Evolutionary conservation across 139 green algal species (phyloP), one percentile per base, ranked within the genome.

Genomic region (Chlorella sorokiniana): DNA sequence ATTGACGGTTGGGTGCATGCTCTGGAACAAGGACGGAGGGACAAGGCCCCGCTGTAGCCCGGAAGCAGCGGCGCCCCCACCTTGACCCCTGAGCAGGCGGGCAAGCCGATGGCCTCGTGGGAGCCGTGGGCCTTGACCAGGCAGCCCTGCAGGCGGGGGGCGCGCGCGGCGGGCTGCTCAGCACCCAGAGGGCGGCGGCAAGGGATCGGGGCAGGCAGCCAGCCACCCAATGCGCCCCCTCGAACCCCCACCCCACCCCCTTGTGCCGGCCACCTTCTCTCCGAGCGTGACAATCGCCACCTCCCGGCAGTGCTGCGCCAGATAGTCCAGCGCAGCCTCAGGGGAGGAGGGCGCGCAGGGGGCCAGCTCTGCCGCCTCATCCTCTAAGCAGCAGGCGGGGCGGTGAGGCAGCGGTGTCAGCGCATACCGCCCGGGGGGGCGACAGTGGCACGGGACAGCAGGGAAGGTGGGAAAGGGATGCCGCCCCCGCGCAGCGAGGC

Each of bases 251-350:
- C 31, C 37, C 64, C 31, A 5, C 67, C 41, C 2, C 68, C 41
- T 38, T 33, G 18, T 0, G 41, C 67, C 41, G 5, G 44, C 29
- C 44, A 77, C 70, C 67, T 81, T 76, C 76, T 93, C 90, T 16
- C 90, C 89, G 42, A 93, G 84, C 1, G 91, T 95, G 3, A 91
- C 86, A 59, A 94, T 88, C 2, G 83, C 88, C 14, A 87, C 54
- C 25, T 38, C 52, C 11, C 83, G 37, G 51, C 79, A 88, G 48
- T 87, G 78, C 68, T 71, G n/a, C 18, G 84, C 77, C 37, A 95
- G 73, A 42, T 80, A 76, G 1, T 72, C 48, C 25, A 93, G 82
- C 23, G 37, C 86, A 35, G 74, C n/a, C 29, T 88, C 76, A 18
- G 70, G 41, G n/a, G 62, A 75, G 18, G 22, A 31, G 14, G 23